Conservation (phyloP, 1,284 basidiomycete genomes). For the Leccinum pallidistipes region DNA sequence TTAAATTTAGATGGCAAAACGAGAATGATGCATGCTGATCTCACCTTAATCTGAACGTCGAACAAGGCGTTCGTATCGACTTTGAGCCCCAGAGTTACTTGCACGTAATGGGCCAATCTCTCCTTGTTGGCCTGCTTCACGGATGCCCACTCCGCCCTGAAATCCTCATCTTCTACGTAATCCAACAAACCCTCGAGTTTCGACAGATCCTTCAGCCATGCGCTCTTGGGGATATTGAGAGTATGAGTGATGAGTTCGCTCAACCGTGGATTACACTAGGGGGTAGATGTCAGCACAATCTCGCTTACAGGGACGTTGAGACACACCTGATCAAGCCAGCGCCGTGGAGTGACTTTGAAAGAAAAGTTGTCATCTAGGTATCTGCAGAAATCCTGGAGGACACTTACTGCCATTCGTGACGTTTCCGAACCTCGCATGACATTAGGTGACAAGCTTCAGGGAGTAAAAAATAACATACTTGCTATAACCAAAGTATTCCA, state of each 20-base stretch:
- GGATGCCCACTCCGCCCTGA: constrained; percentile 77
- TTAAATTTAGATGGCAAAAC: too few species aligned
- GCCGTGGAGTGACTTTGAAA: constrained; percentile 69
- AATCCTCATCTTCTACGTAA: constrained; percentile 67
- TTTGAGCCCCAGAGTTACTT: constrained; percentile 69
- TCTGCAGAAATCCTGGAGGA: constrained; percentile 18
- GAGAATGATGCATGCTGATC: neutral
- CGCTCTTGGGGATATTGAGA: constrained; percentile 68
- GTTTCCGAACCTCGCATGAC: constrained; percentile 59
- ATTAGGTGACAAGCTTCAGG: constrained; percentile 15
- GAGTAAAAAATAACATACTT: constrained; percentile 48
- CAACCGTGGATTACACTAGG: constrained; percentile 83
- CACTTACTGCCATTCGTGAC: constrained; percentile 83
- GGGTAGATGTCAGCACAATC: constrained; percentile 6
- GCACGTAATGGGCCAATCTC: constrained; percentile 76
- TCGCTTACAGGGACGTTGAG: neutral
- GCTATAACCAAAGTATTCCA: constrained; percentile 78
- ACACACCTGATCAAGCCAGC: constrained; percentile 81
- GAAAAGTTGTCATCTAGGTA: constrained; percentile 5
- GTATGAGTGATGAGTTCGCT: constrained; percentile 82
- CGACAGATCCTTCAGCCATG: constrained; percentile 80
- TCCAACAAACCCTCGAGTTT: constrained; percentile 69
- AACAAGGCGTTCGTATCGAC: constrained; percentile 85
- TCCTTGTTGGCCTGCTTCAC: constrained; percentile 90
- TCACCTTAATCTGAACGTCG: constrained; percentile 89